Percentiles rank a stretch among this genome's conserved stretches.
Evolutionary conservation across 257 asterid species (phyloP).

Genomic region (Capsicum chinense): DNA sequence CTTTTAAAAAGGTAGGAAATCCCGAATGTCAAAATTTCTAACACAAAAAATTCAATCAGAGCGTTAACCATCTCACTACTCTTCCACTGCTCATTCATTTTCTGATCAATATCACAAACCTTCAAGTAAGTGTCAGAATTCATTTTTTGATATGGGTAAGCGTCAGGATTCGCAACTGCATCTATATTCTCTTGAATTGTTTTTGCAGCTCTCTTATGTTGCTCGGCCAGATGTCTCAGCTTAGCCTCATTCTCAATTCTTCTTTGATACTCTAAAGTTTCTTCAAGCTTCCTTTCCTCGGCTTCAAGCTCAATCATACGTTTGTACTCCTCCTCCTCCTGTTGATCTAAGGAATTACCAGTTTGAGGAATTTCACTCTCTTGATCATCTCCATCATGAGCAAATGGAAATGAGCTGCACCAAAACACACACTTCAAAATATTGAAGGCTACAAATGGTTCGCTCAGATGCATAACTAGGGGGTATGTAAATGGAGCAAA

Average conservation of each 20-base stretch:
- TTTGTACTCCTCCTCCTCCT: slow-evolving; percentile 66
- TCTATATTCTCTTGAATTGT: slow-evolving; percentile 46
- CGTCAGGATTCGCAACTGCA: slow-evolving; percentile 40
- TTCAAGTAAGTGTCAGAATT: slow-evolving; percentile 42
- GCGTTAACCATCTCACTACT: slow-evolving; percentile 45
- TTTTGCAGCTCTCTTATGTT: slow-evolving; percentile 49
- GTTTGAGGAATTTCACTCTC: slow-evolving; percentile 46
- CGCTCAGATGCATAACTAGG: slow-evolving; percentile 10
- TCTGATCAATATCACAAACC: slow-evolving; percentile 43
- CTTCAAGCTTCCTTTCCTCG: slow-evolving; percentile 98
- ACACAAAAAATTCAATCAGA: slow-evolving; percentile 25
- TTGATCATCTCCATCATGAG: slow-evolving; percentile 52
- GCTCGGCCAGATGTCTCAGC: slow-evolving; percentile 86
- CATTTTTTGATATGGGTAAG: slow-evolving; percentile 31
- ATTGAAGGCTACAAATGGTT: background rate
- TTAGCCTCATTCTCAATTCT: slow-evolving; percentile 95
- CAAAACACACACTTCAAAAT: slow-evolving; percentile 36
- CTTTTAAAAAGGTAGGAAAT: background rate
- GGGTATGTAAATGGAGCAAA: background rate
- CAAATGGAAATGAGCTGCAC: slow-evolving; percentile 66
- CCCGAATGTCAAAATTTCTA: background rate
- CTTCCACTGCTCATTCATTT: slow-evolving; percentile 45
- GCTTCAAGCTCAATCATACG: slow-evolving; percentile 89
- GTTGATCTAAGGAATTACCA: slow-evolving; percentile 54
- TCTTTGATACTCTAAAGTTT: slow-evolving; percentile 92